Evolutionary conservation across 176 grass and related monocot genomes (phyloP).

Genomic region (bread wheat (Triticum aestivum)): IWGSC_CS_RefSeq_v2.1 NC_057803.1:100930638-100931137

Average conservation of each 20-base stretch:
- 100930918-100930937: not conserved
- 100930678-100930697: conserved; percentile 35
- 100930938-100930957: not conserved
- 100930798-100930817: conserved; percentile 8
- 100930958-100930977: not conserved
- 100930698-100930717: not conserved
- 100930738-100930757: not conserved
- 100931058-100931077: too few species aligned
- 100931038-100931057: too few species aligned
- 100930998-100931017: not conserved
- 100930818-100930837: conserved; percentile 28
- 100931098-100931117: too few species aligned
- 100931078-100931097: too few species aligned
- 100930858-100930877: not conserved
- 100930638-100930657: conserved; percentile 16
- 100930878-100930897: not conserved
- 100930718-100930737: conserved; percentile 37
- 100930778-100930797: not conserved
- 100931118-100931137: too few species aligned
- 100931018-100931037: not conserved
- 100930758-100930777: conserved; percentile 62
- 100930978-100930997: not conserved
- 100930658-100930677: conserved; percentile 24
- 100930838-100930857: conserved; percentile 8
- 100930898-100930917: not conserved